phyloP scores from a whole-genome alignment of 257 asterid genomes.

The Vinca minor region DNA sequence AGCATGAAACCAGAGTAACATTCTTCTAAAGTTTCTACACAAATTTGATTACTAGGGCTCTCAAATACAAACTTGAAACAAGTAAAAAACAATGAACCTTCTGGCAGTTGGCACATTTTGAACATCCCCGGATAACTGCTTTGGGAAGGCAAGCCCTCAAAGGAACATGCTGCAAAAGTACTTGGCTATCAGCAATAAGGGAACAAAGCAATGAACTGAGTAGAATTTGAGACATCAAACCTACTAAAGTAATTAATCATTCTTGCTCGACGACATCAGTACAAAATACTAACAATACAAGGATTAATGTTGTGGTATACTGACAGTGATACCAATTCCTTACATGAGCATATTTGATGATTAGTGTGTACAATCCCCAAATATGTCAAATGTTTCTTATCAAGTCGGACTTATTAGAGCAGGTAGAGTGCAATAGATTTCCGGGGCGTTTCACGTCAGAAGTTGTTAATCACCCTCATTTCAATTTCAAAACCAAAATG shows the following conservation, averaged over 20 bases:
- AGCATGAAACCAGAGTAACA: constrained; percentile 4
- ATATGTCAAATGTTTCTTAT: too few species aligned
- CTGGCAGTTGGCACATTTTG: constrained; percentile 44
- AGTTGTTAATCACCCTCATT: not conserved
- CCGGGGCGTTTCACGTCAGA: not conserved
- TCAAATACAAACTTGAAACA: constrained; percentile 1
- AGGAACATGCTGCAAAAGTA: constrained; percentile 31
- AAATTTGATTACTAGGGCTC: constrained; percentile 6
- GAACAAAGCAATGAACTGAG: not conserved
- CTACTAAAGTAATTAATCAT: not conserved
- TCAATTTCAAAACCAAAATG: not conserved
- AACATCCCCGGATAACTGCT: constrained; percentile 72
- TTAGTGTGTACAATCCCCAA: too few species aligned
- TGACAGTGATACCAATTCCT: not conserved
- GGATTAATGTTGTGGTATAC: not conserved
- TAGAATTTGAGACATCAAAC: not conserved
- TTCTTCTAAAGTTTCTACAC: not conserved
- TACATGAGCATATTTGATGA: not conserved
- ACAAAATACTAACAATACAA: not conserved
- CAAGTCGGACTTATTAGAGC: not conserved
- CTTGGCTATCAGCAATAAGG: not conserved
- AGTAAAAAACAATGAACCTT: constrained; percentile 35
- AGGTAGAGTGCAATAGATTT: not conserved
- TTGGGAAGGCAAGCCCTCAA: constrained; percentile 43
- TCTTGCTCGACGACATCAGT: not conserved